These are phyloP conservation scores for Viola odorata DNA, from an alignment of 345 rosid genomes.

Conservation along the genomic window DNA sequence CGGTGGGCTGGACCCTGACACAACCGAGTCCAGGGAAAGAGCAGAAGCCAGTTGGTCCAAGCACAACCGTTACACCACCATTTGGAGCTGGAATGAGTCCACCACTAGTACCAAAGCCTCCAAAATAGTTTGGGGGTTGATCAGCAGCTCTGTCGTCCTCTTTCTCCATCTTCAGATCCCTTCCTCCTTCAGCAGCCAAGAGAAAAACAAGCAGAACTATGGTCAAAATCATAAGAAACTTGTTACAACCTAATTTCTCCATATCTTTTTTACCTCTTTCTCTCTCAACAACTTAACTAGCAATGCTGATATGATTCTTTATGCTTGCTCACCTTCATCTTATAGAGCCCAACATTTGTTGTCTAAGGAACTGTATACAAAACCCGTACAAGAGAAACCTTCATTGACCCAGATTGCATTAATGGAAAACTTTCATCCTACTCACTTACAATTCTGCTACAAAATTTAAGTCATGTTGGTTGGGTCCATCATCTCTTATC, in stretches of 20 bases:
- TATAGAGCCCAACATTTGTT: neutral
- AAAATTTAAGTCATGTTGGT: too few species aligned
- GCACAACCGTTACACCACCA: constrained; percentile 16
- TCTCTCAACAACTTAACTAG: neutral
- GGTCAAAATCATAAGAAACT: constrained; percentile 11
- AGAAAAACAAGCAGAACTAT: constrained; percentile 8
- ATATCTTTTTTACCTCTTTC: neutral
- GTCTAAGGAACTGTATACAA: neutral
- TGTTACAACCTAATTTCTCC: neutral
- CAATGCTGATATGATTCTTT: neutral
- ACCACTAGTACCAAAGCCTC: constrained; percentile 24
- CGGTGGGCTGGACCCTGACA: constrained; percentile 20
- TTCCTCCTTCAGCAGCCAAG: constrained; percentile 16
- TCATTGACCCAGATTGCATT: neutral
- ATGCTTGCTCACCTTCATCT: neutral
- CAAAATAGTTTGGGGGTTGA: constrained; percentile 25
- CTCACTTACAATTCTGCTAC: too few species aligned
- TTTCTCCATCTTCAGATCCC: constrained; percentile 14
- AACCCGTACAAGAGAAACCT: neutral
- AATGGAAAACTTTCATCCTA: too few species aligned
- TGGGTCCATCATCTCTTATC: too few species aligned
- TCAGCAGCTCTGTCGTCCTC: constrained; percentile 11
- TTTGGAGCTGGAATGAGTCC: constrained; percentile 22
- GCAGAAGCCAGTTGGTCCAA: constrained; percentile 29
- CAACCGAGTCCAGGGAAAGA: constrained; percentile 31